Percentiles rank a stretch among this genome's conserved stretches.
These are phyloP conservation scores for Penicillium sp. DNA, from an alignment of 2,329 filamentous ascomycete genomes.

Conservation along the genomic window DNA sequence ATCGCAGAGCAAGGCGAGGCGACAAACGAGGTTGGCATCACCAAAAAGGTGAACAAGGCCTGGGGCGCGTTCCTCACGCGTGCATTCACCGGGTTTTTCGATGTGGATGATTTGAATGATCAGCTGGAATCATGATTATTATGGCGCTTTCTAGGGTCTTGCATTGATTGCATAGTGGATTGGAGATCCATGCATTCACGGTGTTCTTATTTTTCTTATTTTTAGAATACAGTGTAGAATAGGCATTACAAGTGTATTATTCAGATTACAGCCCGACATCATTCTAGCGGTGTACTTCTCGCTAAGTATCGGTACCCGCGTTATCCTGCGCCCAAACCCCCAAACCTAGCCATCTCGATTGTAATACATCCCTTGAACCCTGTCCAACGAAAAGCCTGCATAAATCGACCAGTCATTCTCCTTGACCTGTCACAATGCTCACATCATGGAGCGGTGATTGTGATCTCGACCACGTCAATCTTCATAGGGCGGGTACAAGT, in stretches of 20 bases:
- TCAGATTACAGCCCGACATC: constrained; percentile 9
- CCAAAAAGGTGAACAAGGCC: constrained; percentile 56
- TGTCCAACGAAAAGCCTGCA: neutral
- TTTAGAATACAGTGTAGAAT: neutral
- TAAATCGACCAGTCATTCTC: neutral
- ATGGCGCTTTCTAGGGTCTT: neutral
- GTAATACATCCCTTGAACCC: neutral
- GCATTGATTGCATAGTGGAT: constrained; percentile 7
- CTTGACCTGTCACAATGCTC: neutral
- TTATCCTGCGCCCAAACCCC: neutral
- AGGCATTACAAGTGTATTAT: neutral
- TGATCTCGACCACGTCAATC: neutral
- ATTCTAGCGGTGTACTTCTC: constrained; percentile 19
- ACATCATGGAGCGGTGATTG: neutral
- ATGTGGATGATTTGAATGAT: constrained; percentile 63
- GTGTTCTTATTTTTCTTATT: constrained; percentile 7
- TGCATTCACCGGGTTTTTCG: constrained; percentile 76
- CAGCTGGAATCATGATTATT: neutral
- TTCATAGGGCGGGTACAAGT: neutral
- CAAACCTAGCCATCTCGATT: neutral
- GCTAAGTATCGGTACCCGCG: constrained; percentile 2
- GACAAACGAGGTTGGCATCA: constrained; percentile 19
- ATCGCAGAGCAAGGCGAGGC: constrained; percentile 60
- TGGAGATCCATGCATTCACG: constrained; percentile 10
- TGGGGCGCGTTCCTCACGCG: constrained; percentile 78